Evolutionary conservation across 2,329 filamentous ascomycete species (phyloP), one percentile per base, ranked within the genome.

Genomic region (Neofusicoccum cordaticola): DNA sequence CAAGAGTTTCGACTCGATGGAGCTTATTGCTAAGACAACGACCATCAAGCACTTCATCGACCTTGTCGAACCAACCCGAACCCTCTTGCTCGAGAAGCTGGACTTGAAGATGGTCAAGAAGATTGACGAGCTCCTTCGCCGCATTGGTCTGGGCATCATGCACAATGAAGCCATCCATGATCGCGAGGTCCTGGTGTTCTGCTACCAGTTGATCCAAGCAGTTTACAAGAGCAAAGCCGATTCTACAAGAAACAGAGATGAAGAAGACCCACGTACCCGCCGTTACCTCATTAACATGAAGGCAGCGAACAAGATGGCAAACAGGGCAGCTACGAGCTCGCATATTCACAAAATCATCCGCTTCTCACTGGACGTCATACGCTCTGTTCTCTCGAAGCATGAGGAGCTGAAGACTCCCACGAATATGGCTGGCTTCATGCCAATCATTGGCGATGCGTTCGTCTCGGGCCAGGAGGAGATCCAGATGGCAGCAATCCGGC

Each of bases 1-100:
- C 82, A 99, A 98, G 82, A 97, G 93, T 74, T 96, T 93, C 72
- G 96, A 99, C 74, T 96, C 95, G 0, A 96, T 98, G 89, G 94
- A 98, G 76, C 83, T 98, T 15, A 84, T 98, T 68, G 90, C 95
- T 31, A 91, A 89, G 72, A 93, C 89, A 53, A 89, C 92, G 1
- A 94, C 93, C 1, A 83, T 97, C 27, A 82, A 79, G 60, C 87
- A 88, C 64, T 84, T 98, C 5, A 87, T 89, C 53, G 86, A 89
- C 57, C 85, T 99, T 3, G 84, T 97, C 58, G 84, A 84, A 62
- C 96, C 95, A 1, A 82, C 98, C 52, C 90, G 91, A 71, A 83
- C 87, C 7, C 82, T 99, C 19, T 80, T 99, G 42, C 84, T 89
- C 63, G 92, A 98, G 76, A 95, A 91, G 74, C 85, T 99, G 58